Conservation (phyloP, 106 monocot genomes). For the Dendrobium huoshanense region DNA sequence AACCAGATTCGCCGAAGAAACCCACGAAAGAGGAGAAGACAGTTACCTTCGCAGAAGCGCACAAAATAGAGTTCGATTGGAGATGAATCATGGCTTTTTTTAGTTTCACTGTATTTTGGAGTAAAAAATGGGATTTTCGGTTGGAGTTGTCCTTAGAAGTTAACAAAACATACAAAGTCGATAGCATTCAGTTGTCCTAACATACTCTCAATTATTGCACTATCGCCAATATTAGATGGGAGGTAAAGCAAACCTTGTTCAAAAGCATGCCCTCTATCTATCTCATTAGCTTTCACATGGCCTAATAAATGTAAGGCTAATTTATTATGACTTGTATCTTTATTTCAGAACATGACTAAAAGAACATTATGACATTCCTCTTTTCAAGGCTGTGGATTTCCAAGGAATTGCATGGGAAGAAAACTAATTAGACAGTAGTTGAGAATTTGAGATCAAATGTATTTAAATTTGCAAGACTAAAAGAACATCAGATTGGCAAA, state of each 20-base stretch:
- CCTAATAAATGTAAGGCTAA: neutral
- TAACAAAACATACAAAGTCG: neutral
- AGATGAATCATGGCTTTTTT: too few relatives aligned
- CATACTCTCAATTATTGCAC: constrained; percentile 5
- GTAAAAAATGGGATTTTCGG: too few relatives aligned
- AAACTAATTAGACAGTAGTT: neutral
- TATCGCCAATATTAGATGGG: neutral
- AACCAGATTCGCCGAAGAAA: too few relatives aligned
- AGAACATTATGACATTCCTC: neutral
- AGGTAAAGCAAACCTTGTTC: constrained; percentile 1
- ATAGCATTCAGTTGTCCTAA: neutral
- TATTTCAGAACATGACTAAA: neutral
- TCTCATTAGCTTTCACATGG: neutral
- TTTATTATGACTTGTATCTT: neutral
- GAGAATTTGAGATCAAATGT: neutral
- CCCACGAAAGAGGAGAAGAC: too few relatives aligned
- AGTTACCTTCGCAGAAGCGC: too few relatives aligned
- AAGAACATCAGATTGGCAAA: constrained; percentile 4
- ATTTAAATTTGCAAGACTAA: neutral
- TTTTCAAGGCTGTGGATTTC: neutral
- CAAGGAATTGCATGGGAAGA: neutral
- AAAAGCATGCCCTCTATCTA: neutral
- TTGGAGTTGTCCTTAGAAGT: neutral
- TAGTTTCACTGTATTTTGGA: too few relatives aligned
- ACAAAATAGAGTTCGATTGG: too few relatives aligned